Evolutionary conservation across 2,329 filamentous ascomycete species (phyloP), one percentile per base, ranked within the genome.

Genomic region (Diplodia seriata): DNA sequence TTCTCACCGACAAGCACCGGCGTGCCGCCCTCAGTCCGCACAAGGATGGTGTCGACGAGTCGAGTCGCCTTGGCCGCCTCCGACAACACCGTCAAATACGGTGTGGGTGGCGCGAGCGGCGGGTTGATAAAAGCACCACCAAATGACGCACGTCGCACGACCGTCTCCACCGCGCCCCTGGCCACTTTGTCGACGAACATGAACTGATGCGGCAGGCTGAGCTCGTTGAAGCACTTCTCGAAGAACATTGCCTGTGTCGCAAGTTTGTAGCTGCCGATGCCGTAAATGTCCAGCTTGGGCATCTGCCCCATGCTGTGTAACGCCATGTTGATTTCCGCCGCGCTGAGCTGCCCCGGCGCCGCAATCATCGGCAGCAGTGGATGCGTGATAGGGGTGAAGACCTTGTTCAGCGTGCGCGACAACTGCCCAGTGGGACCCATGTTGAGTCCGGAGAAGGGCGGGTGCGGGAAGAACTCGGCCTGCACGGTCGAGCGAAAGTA

Each of bases 391-490:
- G 92, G 92, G 0, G 92, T 94, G 77, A 96, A 94, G 70, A 94
- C 90, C 67, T 90, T 92, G 79, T 96, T 96, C 68, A 95, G 83
- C 0, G 91, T 91, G 73, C 93, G 86, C 1, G 92, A 95, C 61
- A 96, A 87, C 75, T 96, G 92, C 12, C 93, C 93, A n/a, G 89
- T 87, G 72, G 92, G 89, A 31, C 91, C 91, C 91, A 95, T 95
- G 77, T 95, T 95, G 72, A 96, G 87, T 7, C 91, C 92, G 1
- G 92, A 95, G 40, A 97, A 84, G 0, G 91, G 90, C 11, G 92
- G 91, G 9, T 90, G 85, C 33, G 57, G 59, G 9, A 90, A 86
- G 71, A 90, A 89, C 70, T 90, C 87, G 36, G 86, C 82, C 74
- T 88, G 88, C 76, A 95, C 89, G 71, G 89, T 86, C 12, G 91